These are phyloP conservation scores for Clitopilus hobsonii DNA, from an alignment of 768 basidiomycete species.

Conservation along the genomic window DNA sequence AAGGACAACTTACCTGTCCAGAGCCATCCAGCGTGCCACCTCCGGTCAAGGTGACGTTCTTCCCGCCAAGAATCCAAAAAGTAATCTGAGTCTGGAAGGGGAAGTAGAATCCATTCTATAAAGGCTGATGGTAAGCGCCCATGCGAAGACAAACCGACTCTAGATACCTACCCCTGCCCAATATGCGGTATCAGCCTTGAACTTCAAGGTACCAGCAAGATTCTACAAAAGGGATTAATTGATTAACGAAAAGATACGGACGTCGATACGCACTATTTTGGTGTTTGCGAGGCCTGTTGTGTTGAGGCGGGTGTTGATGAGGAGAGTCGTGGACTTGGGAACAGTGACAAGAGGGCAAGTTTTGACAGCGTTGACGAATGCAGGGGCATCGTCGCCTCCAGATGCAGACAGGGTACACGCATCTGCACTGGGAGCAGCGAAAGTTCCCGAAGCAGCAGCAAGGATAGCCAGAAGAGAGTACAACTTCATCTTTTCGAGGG, in stretches of 20 bases:
- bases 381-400: conserved; percentile 49
- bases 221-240: conserved; percentile 23
- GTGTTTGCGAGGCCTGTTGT: conserved; percentile 48
- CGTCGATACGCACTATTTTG: conserved; percentile 34
- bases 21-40: conserved; percentile 64
- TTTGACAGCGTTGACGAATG: conserved; percentile 38
- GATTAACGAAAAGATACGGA: too few species aligned
- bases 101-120: conserved; percentile 46
- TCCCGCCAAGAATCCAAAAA: conserved; percentile 52
- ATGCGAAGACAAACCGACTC: neutral
- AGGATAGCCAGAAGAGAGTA: neutral
- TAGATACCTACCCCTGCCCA: conserved; percentile 40
- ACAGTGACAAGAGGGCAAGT: conserved; percentile 37
- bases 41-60: conserved; percentile 44
- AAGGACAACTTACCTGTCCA: conserved; percentile 42
- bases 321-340: conserved; percentile 42
- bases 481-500: neutral
- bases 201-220: conserved; percentile 46
- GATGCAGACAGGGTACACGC: conserved; percentile 38
- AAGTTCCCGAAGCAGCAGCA: neutral
- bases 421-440: neutral
- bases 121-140: neutral
- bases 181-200: conserved; percentile 45
- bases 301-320: conserved; percentile 45
- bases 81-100: conserved; percentile 50